Conservation (phyloP, 2,329 filamentous ascomycete species). For the Trichoderma sp. region DNA sequence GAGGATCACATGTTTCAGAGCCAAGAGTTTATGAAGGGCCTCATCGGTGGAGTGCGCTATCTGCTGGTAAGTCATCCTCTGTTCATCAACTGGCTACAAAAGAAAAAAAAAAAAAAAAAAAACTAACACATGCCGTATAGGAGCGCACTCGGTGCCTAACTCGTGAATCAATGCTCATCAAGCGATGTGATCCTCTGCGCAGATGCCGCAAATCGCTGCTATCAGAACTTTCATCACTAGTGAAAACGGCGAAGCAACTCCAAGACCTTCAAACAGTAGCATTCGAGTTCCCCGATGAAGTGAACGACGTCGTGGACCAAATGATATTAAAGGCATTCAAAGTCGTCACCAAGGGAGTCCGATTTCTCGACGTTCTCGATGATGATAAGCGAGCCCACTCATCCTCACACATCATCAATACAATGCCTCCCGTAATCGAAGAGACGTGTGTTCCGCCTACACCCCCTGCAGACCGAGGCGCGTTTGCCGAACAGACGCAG, state of each 20-base stretch:
- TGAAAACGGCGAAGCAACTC: constrained; percentile 84
- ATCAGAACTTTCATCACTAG: constrained; percentile 84
- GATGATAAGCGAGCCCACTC: constrained; percentile 57
- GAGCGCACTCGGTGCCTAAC: constrained; percentile 88
- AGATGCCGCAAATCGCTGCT: constrained; percentile 83
- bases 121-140: constrained; percentile 46
- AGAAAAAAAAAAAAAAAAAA: not conserved
- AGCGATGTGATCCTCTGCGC: constrained; percentile 73
- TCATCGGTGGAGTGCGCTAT: constrained; percentile 90
- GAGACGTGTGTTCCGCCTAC: constrained; percentile 62
- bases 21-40: constrained; percentile 90
- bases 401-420: constrained; percentile 53
- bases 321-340: constrained; percentile 93
- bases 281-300: constrained; percentile 52
- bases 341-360: constrained; percentile 86
- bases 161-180: constrained; percentile 74
- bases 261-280: constrained; percentile 68
- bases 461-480: constrained; percentile 60
- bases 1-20: constrained; percentile 80
- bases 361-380: constrained; percentile 84
- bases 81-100: not conserved
- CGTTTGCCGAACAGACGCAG: constrained; percentile 47
- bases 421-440: constrained; percentile 60
- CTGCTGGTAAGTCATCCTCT: constrained; percentile 67
- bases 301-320: constrained; percentile 82